Conservation (phyloP, 179 eudicot genomes). For the Silene coronaria region DNA sequence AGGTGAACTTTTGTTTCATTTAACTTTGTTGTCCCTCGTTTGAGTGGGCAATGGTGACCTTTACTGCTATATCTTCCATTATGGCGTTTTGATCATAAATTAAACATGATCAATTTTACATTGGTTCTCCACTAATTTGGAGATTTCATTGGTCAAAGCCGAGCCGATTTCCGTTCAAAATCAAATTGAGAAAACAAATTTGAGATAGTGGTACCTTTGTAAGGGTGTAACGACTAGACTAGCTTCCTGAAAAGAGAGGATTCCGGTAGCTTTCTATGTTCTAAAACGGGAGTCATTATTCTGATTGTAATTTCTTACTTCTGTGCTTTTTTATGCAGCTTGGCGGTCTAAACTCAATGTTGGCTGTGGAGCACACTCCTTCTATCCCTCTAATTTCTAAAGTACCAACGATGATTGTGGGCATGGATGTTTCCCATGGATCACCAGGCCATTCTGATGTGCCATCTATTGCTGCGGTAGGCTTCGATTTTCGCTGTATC, state of each 20-base stretch:
- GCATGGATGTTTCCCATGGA: slow-evolving; percentile 92
- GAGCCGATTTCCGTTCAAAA: too few relatives aligned
- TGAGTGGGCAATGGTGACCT: neutral
- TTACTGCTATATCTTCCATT: too few relatives aligned
- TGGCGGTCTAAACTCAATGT: slow-evolving; percentile 74
- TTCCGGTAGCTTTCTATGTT: too few relatives aligned
- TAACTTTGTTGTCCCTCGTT: neutral
- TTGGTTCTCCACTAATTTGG: neutral
- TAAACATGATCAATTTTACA: neutral
- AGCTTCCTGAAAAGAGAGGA: too few relatives aligned
- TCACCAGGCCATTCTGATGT: slow-evolving; percentile 85
- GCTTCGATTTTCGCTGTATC: neutral
- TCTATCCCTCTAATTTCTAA: slow-evolving; percentile 65
- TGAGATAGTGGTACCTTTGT: neutral
- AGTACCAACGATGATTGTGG: slow-evolving; percentile 64
- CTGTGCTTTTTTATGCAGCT: slow-evolving; percentile 36
- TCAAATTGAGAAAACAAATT: neutral
- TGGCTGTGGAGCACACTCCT: slow-evolving; percentile 47
- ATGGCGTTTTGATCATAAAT: too few relatives aligned
- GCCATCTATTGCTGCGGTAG: slow-evolving; percentile 88
- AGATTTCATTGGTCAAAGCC: neutral
- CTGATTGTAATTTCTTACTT: neutral
- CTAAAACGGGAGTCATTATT: neutral
- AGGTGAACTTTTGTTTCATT: too few relatives aligned
- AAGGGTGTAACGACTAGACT: too few relatives aligned